Conservation (phyloP, 2,329 filamentous ascomycete genomes). For the Macrophomina phaseolina region DNA sequence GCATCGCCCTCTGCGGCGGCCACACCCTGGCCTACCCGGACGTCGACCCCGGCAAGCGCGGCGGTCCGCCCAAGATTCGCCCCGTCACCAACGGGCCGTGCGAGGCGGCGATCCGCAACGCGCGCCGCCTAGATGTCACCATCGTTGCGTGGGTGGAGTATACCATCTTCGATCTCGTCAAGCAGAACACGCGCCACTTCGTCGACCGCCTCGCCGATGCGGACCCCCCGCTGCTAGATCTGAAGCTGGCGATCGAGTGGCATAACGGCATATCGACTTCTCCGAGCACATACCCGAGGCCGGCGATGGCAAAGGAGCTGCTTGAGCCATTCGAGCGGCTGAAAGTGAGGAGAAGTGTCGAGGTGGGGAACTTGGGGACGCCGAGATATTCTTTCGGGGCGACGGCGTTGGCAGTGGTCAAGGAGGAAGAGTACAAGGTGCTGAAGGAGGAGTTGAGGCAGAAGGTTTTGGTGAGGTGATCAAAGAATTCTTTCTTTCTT, state of each 20-base stretch:
- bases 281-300: neutral
- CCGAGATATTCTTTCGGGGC: slow-evolving; percentile 17
- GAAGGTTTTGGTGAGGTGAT: neutral
- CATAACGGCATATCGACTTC: slow-evolving; percentile 22
- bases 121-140: neutral
- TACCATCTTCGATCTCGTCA: slow-evolving; percentile 1
- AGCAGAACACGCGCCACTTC: neutral
- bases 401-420: neutral
- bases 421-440: slow-evolving; percentile 11
- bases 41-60: slow-evolving; percentile 22
- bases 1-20: slow-evolving; percentile 16
- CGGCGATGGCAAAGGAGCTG: slow-evolving; percentile 8
- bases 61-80: slow-evolving; percentile 3
- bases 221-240: neutral
- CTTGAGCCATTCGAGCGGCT: slow-evolving; percentile 9
- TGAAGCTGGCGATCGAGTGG: slow-evolving; percentile 7
- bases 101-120: neutral
- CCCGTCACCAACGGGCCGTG: neutral
- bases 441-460: slow-evolving; percentile 11
- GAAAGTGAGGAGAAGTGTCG: neutral
- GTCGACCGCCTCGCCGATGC: neutral
- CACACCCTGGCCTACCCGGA: slow-evolving; percentile 3
- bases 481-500: too few species aligned
- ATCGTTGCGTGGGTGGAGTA: slow-evolving; percentile 19
- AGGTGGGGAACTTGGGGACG: slow-evolving; percentile 3